Evolutionary conservation across 129 eudicot genomes (phyloP).

Genomic region (Arctium minus): DNA sequence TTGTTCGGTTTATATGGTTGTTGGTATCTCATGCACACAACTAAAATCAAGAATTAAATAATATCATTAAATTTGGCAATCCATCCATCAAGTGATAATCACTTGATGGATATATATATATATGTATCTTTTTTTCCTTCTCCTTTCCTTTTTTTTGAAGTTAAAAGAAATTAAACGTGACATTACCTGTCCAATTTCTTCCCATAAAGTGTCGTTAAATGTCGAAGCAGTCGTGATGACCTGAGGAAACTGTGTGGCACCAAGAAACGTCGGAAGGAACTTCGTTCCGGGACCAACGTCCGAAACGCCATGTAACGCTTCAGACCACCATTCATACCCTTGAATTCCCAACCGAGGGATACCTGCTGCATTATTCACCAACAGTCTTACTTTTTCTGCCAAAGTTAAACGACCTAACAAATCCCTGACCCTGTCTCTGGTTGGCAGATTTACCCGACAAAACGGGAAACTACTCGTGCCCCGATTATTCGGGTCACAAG

Average conservation of each 20-base stretch:
- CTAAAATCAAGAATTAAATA: background rate
- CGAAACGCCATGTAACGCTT: slow-evolving; percentile 96
- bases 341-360: slow-evolving; percentile 73
- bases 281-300: slow-evolving; percentile 77
- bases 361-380: slow-evolving; percentile 80
- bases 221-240: slow-evolving; percentile 85
- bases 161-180: too few relatives aligned
- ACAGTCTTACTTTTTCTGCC: slow-evolving; percentile 59
- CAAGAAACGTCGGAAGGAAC: slow-evolving; percentile 64
- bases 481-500: slow-evolving; percentile 67
- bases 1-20: background rate
- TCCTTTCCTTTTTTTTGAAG: too few relatives aligned
- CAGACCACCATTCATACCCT: slow-evolving; percentile 99
- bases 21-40: slow-evolving; percentile 2
- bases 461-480: slow-evolving; percentile 51
- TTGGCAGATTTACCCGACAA: slow-evolving; percentile 50
- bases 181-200: slow-evolving; percentile 77
- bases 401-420: slow-evolving; percentile 67
- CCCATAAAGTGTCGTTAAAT: slow-evolving; percentile 84
- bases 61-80: background rate
- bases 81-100: background rate
- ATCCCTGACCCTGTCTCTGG: slow-evolving; percentile 56
- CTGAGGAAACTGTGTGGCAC: slow-evolving; percentile 93
- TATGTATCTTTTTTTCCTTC: background rate
- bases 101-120: slow-evolving; percentile 3